Evolutionary conservation across 768 basidiomycete genomes (phyloP).

Genomic region (Termitomyces sp.): DNA sequence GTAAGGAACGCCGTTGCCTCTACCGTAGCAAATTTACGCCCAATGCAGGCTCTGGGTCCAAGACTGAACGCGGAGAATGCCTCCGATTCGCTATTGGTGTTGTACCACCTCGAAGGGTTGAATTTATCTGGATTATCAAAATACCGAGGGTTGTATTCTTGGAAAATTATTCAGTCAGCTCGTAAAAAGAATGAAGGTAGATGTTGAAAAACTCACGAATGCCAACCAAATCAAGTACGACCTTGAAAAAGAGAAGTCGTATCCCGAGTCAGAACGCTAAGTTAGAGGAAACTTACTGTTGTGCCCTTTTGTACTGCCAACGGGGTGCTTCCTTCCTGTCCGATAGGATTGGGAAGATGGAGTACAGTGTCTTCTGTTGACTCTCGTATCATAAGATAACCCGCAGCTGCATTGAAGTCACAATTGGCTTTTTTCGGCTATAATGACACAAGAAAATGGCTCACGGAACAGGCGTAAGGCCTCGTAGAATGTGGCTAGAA

Average conservation of each 20-base stretch:
- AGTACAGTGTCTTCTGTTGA: conserved; percentile 38
- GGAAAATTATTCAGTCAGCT: neutral
- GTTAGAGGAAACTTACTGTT: neutral
- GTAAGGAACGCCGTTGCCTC: conserved; percentile 53
- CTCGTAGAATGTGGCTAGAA: conserved; percentile 39
- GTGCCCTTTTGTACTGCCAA: conserved; percentile 36
- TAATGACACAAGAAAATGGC: neutral
- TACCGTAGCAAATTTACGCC: conserved; percentile 49
- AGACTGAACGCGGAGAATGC: conserved; percentile 43
- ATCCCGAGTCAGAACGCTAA: too few relatives aligned
- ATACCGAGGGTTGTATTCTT: conserved; percentile 49
- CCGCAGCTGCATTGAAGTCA: conserved; percentile 27
- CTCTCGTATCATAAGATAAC: conserved; percentile 35
- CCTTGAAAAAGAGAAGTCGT: conserved; percentile 14
- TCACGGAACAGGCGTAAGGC: conserved; percentile 41
- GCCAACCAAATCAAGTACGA: conserved; percentile 46
- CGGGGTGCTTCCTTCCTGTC: conserved; percentile 31
- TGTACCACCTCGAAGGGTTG: conserved; percentile 49
- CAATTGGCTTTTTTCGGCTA: neutral
- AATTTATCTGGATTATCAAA: conserved; percentile 43
- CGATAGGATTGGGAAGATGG: conserved; percentile 35
- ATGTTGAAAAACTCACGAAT: conserved; percentile 32
- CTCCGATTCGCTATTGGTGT: conserved; percentile 35
- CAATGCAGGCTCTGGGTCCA: conserved; percentile 49
- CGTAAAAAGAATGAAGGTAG: neutral